Base-by-base conservation (phyloP, 805 yeast genomes). In the Lipomyces orientalis region DNA sequence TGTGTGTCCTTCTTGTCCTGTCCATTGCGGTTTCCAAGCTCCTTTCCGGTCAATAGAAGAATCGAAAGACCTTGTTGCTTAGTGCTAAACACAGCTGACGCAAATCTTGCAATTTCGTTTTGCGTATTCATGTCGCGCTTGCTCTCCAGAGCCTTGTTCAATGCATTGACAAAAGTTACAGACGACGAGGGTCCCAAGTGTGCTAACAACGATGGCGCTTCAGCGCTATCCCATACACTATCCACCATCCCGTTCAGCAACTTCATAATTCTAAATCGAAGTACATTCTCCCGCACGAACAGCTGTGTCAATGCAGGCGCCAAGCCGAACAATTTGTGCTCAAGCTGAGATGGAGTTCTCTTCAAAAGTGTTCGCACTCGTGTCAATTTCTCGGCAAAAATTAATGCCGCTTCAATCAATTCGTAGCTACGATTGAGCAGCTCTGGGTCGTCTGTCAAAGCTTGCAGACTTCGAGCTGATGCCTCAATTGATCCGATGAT, bases 201-300 rank as follows among this genome's bases (percentile, higher is more conserved):
- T 0, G 98, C 90, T 52, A 94, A 81, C 59, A 94, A 79, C 0
- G 97, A 92, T 2, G 97, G 97, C 43, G 88, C 85, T 34, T 85
- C 87, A 4, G 80, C 79, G 6, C 81, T 81, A 88, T 90, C 87
- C 69, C 73, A 70, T 51, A 51, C 52, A 19, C 76, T 75, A 12
- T 70, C 60, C 25, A 67, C 64, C 43, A 69, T 25, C 0, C 60
- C 80, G 4, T 88, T 84, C 19, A 91, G 77, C 49, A 92, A 75
- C 54, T 83, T 83, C 43, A 91, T 77, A 1, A 91, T 80, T 10
- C 80, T 79, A 39, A 78, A 77, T 67, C 91, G 85, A 65, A 88
- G 79, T 0, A 78, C 72, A 8, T 81, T 79, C 46, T 81, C 80
- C n/a, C 80, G 81, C 4, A 86, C 79, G 74, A 90, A 92, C 0